These are phyloP conservation scores for Pseudisothecium myosuroides DNA, from an alignment of 225 moss, liverwort and hornwort species.

Conservation along the genomic window DNA sequence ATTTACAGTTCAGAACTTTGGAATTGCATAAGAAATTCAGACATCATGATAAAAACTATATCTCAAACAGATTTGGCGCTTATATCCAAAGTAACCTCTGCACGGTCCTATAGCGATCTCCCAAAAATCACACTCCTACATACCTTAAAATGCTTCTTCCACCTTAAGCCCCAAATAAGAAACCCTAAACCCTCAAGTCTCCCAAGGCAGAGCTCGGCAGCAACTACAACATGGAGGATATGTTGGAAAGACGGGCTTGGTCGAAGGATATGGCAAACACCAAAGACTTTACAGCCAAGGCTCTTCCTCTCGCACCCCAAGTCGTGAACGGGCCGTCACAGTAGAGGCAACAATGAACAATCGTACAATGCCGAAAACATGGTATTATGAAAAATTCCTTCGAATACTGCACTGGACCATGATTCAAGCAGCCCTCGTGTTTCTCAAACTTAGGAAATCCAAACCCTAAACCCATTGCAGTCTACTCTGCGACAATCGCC, in stretches of 20 bases:
- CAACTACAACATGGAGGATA: background rate
- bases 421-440: background rate
- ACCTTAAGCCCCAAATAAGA: background rate
- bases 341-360: background rate
- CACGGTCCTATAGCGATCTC: background rate
- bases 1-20: background rate
- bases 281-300: background rate
- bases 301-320: background rate
- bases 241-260: background rate
- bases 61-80: background rate
- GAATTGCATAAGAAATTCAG: background rate
- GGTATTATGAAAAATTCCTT: background rate
- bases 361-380: background rate
- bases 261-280: background rate
- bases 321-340: background rate
- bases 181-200: background rate
- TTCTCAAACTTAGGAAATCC: background rate
- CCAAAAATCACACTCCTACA: background rate
- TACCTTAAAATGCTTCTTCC: background rate
- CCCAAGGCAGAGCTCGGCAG: too few relatives aligned
- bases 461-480: background rate
- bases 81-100: background rate
- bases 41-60: background rate
- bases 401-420: background rate
- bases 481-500: too few relatives aligned